These are phyloP conservation scores for Hevea brasiliensis DNA, from an alignment of 345 rosid genomes.

Conservation along the genomic window DNA sequence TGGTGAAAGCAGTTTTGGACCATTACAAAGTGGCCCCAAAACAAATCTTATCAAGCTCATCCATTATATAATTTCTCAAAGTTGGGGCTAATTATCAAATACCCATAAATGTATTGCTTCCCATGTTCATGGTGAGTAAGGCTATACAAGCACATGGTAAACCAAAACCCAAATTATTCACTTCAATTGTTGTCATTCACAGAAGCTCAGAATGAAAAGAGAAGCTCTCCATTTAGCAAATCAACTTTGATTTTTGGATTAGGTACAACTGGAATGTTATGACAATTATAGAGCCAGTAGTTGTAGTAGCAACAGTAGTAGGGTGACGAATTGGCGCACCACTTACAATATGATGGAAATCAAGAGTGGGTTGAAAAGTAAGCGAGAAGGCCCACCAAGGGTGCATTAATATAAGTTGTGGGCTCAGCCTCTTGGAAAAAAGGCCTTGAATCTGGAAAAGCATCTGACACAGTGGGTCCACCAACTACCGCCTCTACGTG, in stretches of 20 bases:
- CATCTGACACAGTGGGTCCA: constrained; percentile 35
- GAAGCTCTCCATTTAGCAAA: no score
- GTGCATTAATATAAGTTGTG: constrained; percentile 39
- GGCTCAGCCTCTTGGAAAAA: constrained; percentile 37
- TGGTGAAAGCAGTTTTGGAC: no score
- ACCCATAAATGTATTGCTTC: no score
- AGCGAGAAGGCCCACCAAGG: constrained; percentile 29
- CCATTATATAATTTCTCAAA: no score
- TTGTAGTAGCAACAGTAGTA: no score
- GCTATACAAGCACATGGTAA: neutral
- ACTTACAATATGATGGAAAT: constrained; percentile 23
- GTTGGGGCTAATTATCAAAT: no score
- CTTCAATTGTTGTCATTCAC: neutral
- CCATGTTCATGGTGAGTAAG: no score
- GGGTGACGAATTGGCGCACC: constrained; percentile 71
- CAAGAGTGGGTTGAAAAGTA: constrained; percentile 57
- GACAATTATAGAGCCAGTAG: constrained; percentile 9
- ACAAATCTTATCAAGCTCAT: no score
- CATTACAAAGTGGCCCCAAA: no score
- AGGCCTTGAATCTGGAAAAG: constrained; percentile 37
- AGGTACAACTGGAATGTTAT: no score
- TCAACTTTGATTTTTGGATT: constrained; percentile 6
- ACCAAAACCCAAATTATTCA: neutral
- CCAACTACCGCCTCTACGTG: constrained; percentile 37
- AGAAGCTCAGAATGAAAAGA: no score